Percentiles rank a stretch among this genome's conserved stretches.
phyloP scores from a whole-genome alignment of 345 rosid species.

The Aquilaria malaccensis region DNA sequence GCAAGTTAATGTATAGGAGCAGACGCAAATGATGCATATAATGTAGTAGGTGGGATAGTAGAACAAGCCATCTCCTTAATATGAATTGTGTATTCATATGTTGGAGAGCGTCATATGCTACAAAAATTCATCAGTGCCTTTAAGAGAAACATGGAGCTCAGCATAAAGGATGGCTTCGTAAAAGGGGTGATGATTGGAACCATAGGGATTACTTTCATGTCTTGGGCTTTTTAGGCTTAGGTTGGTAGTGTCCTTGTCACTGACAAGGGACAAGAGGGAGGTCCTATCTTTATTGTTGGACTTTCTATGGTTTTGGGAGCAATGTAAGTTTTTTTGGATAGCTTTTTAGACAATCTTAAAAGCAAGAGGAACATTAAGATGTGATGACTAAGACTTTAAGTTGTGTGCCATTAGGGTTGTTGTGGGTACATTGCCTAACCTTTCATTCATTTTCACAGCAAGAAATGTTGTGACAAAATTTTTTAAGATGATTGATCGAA shows the following conservation, averaged over 20 bases:
- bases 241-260: slow-evolving; percentile 42
- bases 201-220: slow-evolving; percentile 39
- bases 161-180: slow-evolving; percentile 39
- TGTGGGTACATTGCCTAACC: slow-evolving; percentile 38
- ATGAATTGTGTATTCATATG: slow-evolving; percentile 45
- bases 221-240: slow-evolving; percentile 53
- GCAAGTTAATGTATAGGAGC: slow-evolving; percentile 36
- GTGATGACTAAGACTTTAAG: not conserved
- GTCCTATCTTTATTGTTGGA: slow-evolving; percentile 34
- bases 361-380: not conserved
- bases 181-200: slow-evolving; percentile 55
- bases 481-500: slow-evolving; percentile 32
- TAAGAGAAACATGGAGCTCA: slow-evolving; percentile 30
- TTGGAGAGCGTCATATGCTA: slow-evolving; percentile 36
- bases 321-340: slow-evolving; percentile 31
- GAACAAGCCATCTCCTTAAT: slow-evolving; percentile 53
- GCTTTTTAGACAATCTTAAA: not conserved
- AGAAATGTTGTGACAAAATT: slow-evolving; percentile 27
- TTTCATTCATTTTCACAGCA: slow-evolving; percentile 36
- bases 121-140: slow-evolving; percentile 28
- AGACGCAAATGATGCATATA: slow-evolving; percentile 32
- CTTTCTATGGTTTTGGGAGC: slow-evolving; percentile 37
- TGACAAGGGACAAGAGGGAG: slow-evolving; percentile 43
- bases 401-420: slow-evolving; percentile 23
- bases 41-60: slow-evolving; percentile 36